Base-by-base conservation (phyloP, 495 filamentous ascomycete genomes). In the Coniosporium apollinis region DNA sequence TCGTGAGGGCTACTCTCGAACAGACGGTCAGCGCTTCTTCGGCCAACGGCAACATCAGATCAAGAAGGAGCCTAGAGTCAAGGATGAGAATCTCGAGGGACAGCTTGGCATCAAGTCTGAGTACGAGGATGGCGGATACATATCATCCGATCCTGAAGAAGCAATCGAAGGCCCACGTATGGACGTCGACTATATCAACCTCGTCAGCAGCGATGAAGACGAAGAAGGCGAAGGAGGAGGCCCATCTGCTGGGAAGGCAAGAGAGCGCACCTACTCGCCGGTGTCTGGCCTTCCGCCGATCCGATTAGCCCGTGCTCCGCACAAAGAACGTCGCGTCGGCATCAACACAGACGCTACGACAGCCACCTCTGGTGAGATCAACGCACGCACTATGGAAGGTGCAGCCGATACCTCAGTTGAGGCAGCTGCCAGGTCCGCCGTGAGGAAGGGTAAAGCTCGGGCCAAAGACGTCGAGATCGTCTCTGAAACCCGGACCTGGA, bases 311-410 rank as follows among this genome's bases (percentile, higher is more conserved):
- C 56, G 74, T 20, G 51, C 60, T 14, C 59, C 64, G 41, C 70
- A 74, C 45, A 61, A 67, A 41, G 65, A 70, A 1, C 58, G 64
- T 14, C 53, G 56, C 15, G 44, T 66, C 2, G 57, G 62, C 19
- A 58, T 73, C 39, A 66, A 70, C 28, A 68, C 64, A 0, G 61
- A 67, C 15, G 65, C 62, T 29, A 65, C 66, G 16, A 54, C 67
- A 4, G 62, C 64, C 30, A 56, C 60, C 0, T 36, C 49, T 15
- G 44, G 51, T 15, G 48, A 44, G 25, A 34, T 31, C n/a, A n/a
- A n/a, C n/a, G n/a, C n/a, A n/a, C n/a, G n/a, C n/a, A n/a, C n/a
- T 18, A 43, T 29, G 26, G 42, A 40, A 15, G 41, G 49, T 25
- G 41, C 22, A 11, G 22, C 20, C 1, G 48, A 30, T 21, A 41